These are phyloP conservation scores for Oleoguttula mirabilis DNA, from an alignment of 495 filamentous ascomycete species.

Conservation along the genomic window DNA sequence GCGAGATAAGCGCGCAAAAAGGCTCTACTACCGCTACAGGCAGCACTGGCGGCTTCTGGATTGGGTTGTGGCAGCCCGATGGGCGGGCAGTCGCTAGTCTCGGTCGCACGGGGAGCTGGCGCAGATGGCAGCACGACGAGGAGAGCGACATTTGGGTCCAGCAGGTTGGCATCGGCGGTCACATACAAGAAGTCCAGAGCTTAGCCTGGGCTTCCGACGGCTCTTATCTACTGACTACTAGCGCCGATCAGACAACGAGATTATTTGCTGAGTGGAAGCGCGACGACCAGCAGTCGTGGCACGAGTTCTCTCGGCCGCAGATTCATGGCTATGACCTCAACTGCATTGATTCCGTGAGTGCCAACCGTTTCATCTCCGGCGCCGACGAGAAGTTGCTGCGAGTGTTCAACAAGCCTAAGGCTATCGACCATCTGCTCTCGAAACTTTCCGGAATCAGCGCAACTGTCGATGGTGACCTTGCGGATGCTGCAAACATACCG, in stretches of 20 bases:
- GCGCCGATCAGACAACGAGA: constrained; percentile 88
- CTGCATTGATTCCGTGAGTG: constrained; percentile 65
- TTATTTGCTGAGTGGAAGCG: constrained; percentile 75
- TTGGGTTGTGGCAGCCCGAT: constrained; percentile 79
- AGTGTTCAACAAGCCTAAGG: constrained; percentile 84
- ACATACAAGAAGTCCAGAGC: constrained; percentile 65
- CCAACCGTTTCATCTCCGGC: constrained; percentile 74
- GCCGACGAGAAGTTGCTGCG: constrained; percentile 95
- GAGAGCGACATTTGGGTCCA: constrained; percentile 60
- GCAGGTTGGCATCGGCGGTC: constrained; percentile 65
- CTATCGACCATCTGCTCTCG: constrained; percentile 60
- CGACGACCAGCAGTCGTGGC: constrained; percentile 53
- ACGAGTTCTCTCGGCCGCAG: constrained; percentile 89
- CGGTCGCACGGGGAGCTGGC: constrained; percentile 87
- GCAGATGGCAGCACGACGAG: constrained; percentile 54
- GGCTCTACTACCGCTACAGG: constrained; percentile 92
- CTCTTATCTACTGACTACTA: constrained; percentile 74
- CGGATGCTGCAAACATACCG: constrained; percentile 84
- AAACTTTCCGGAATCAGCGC: constrained; percentile 49
- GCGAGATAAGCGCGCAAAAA: constrained; percentile 86
- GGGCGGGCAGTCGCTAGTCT: constrained; percentile 64
- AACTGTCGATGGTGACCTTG: constrained; percentile 39
- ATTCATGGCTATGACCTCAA: constrained; percentile 98
- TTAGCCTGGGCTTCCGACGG: constrained; percentile 77
- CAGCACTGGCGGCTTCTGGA: constrained; percentile 92